These are phyloP conservation scores for Paramyrothecium sp. DNA, from an alignment of 2,329 filamentous ascomycete species.

Conservation along the genomic window DNA sequence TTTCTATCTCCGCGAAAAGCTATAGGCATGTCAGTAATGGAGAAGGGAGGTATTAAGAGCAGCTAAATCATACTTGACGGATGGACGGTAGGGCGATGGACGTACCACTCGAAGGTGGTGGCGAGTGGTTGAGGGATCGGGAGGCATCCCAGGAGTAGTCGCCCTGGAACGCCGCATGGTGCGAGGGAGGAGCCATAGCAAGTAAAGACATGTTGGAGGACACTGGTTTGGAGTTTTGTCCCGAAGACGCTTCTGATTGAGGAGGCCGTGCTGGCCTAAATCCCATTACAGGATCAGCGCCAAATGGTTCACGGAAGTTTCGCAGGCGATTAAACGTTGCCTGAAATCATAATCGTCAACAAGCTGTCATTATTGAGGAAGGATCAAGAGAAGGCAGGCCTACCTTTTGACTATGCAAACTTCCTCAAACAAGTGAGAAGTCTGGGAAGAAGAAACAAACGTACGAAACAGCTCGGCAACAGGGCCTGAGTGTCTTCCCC, in stretches of 20 bases:
- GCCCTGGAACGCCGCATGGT: conserved; percentile 37
- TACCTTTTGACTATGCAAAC: neutral
- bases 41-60: neutral
- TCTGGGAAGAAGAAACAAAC: too few species aligned
- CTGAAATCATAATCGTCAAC: neutral
- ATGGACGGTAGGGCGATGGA: conserved; percentile 49
- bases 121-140: conserved; percentile 30
- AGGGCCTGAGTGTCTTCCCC: too few species aligned
- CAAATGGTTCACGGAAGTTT: neutral
- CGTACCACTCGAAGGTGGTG: conserved; percentile 35
- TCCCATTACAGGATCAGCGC: conserved; percentile 35
- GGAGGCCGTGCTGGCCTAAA: conserved; percentile 32
- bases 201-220: conserved; percentile 47
- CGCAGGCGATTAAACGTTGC: neutral
- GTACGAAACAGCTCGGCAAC: too few species aligned
- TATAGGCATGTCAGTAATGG: conserved; percentile 23
- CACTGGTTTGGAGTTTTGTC: conserved; percentile 18
- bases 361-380: neutral
- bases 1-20: conserved; percentile 45
- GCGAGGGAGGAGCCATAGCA: conserved; percentile 42
- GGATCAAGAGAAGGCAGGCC: neutral
- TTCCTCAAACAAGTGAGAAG: neutral
- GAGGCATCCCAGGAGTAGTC: conserved; percentile 38
- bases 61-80: conserved; percentile 41
- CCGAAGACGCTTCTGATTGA: conserved; percentile 23